These are phyloP conservation scores for Collybia mongolica DNA, from an alignment of 768 basidiomycete genomes.

Conservation along the genomic window DNA sequence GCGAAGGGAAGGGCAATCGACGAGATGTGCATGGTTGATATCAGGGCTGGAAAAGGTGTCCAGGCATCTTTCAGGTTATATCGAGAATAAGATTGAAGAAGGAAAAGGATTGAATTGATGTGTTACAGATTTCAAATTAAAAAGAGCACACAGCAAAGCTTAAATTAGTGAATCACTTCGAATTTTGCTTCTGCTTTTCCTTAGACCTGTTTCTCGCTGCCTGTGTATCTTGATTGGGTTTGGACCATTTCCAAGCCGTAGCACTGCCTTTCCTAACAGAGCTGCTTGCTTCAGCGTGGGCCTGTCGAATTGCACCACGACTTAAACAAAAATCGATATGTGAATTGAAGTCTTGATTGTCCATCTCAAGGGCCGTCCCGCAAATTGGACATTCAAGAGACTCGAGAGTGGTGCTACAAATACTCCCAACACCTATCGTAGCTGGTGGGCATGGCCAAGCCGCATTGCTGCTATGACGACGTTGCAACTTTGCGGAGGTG, in stretches of 20 bases:
- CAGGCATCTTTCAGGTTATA: constrained; percentile 77
- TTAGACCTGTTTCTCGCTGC: constrained; percentile 3
- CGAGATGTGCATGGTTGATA: constrained; percentile 69
- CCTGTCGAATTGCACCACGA: constrained; percentile 70
- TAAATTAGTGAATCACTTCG: not conserved
- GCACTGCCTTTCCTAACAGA: constrained; percentile 3
- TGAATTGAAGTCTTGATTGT: constrained; percentile 80
- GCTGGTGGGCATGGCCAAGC: not conserved
- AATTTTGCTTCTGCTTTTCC: constrained; percentile 19
- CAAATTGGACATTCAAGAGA: constrained; percentile 75
- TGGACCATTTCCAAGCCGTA: not conserved
- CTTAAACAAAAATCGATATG: constrained; percentile 91
- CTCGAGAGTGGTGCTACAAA: constrained; percentile 9
- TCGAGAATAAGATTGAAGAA: constrained; percentile 37
- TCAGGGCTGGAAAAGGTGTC: constrained; percentile 71
- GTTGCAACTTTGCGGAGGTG: not conserved
- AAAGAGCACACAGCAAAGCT: not conserved
- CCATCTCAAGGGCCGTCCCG: constrained; percentile 52
- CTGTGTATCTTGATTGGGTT: not conserved
- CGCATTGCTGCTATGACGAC: not conserved
- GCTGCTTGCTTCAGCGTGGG: constrained; percentile 45
- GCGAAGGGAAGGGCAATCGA: constrained; percentile 62
- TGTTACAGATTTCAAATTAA: not conserved
- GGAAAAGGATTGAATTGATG: not conserved
- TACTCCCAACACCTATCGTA: not conserved